Base-by-base conservation (phyloP, 129 eudicot species). In the Ambrosia artemisiifolia region DNA sequence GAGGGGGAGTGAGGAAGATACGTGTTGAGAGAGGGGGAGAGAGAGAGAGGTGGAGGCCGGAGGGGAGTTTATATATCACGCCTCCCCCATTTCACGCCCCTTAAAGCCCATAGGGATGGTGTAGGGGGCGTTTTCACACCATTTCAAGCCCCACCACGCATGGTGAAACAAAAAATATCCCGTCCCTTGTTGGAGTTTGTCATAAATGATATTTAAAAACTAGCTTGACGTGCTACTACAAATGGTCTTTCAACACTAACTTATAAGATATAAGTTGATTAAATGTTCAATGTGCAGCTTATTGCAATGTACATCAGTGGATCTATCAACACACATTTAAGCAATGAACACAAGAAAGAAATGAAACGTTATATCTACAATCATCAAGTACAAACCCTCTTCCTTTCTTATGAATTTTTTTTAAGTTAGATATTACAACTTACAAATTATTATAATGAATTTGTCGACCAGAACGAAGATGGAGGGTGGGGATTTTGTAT, bases 401-500 rank as follows among this genome's bases (percentile, higher is more conserved):
- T 19, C 59, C 47, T 55, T 19, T 42, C 14, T 17, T 53, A 53
- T 51, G 16, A 16, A 42, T 8, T 44, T 10, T 2, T 17, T 43
- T 18, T 11, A 44, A 19, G 60, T 53, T 18, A 17, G 60, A 53
- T 53, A 12, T 2, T 14, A 14, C 13, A n/a, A 50, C 28, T 46
- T 46, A 11, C 28, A 66, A 24, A 8, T 34, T 30, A 35, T 6
- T n/a, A 33, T 40, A 48, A 60, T 60, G 55, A 47, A 12, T n/a
- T 30, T 66, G 28, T 65, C 63, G 86, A 90, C 60, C 63, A 89
- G 92, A 89, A 89, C 17, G 90, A 89, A 35, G 96, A 89, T 84
- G 96, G 96, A 3, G 96, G 96, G 53, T 89, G 92, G 89, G 96
- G 96, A 66, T 88, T 88, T 63, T 82, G 84, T 62, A 84, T 89